Evolutionary conservation across 2,329 filamentous ascomycete genomes (phyloP).

Genomic region (Pseudogymnoascus sp.): DNA sequence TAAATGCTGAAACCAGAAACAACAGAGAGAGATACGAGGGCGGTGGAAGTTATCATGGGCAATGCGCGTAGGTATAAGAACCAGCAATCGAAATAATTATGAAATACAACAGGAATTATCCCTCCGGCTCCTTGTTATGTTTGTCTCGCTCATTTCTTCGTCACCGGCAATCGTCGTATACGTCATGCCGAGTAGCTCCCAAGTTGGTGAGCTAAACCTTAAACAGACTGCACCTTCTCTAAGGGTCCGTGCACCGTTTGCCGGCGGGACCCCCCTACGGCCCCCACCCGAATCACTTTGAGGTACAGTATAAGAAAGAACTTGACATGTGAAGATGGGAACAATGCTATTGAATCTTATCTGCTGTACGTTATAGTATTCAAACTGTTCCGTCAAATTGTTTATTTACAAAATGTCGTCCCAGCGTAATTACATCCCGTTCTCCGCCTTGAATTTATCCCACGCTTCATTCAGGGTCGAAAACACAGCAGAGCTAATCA

Average conservation of each 20-base stretch:
- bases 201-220: conserved; percentile 1
- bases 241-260: not conserved
- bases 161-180: not conserved
- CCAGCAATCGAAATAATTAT: not conserved
- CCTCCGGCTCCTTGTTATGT: not conserved
- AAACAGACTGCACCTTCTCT: conserved; percentile 4
- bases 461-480: conserved; percentile 65
- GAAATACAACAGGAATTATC: not conserved
- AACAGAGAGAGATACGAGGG: not conserved
- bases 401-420: not conserved
- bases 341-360: not conserved
- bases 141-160: not conserved
- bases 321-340: too few relatives aligned
- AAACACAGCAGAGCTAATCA: conserved; percentile 62
- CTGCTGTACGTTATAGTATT: not conserved
- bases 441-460: conserved; percentile 67
- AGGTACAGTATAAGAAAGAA: not conserved
- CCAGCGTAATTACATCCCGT: conserved; percentile 45
- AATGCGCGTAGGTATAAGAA: not conserved
- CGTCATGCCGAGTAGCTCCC: conserved; percentile 7
- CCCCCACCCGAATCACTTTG: not conserved
- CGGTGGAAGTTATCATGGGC: not conserved
- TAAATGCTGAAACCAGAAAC: not conserved
- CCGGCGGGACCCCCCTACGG: too few relatives aligned
- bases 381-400: not conserved